Evolutionary conservation across 83 land plant genomes (phyloP).

Genomic region (Thuja plicata): DNA sequence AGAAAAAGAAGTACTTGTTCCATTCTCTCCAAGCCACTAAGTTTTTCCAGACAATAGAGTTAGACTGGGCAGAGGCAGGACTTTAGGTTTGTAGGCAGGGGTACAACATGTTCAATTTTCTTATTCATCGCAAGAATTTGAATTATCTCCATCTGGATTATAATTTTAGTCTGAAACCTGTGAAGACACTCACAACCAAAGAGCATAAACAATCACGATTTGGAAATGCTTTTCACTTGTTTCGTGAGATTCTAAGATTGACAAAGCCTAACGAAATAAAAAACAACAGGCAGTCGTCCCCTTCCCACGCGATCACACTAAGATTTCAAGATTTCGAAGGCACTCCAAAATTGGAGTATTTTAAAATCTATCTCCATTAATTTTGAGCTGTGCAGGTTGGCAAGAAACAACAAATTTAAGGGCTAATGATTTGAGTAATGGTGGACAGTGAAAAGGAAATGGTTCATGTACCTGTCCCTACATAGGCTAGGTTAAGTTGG

Average conservation of each 20-base stretch:
- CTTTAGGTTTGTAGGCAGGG: slow-evolving; percentile 98
- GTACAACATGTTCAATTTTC: slow-evolving; percentile 94
- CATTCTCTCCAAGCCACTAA: slow-evolving; percentile 93
- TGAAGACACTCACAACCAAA: slow-evolving; percentile 96
- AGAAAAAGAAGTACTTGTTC: slow-evolving; percentile 96
- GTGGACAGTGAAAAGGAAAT: too few relatives aligned
- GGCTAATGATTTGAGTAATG: too few relatives aligned
- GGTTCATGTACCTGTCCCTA: too few relatives aligned
- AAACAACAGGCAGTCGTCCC: too few relatives aligned
- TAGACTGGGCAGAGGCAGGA: slow-evolving; percentile 99
- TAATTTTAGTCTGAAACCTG: slow-evolving; percentile 96
- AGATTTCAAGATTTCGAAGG: too few relatives aligned
- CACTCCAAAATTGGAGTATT: too few relatives aligned
- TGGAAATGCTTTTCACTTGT: slow-evolving; percentile 98
- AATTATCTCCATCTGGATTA: slow-evolving; percentile 98
- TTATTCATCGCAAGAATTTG: slow-evolving; percentile 96
- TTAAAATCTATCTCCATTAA: too few relatives aligned
- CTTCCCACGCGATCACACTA: too few relatives aligned
- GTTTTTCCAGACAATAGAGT: slow-evolving; percentile 95
- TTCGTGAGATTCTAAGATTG: slow-evolving; percentile 92
- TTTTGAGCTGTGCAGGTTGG: too few relatives aligned
- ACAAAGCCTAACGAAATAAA: too few relatives aligned
- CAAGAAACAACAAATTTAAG: too few relatives aligned
- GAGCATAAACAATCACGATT: slow-evolving; percentile 97
- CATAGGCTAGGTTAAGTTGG: too few relatives aligned